phyloP scores from a whole-genome alignment of 768 basidiomycete genomes.

The Naganishia vishniacii region DNA sequence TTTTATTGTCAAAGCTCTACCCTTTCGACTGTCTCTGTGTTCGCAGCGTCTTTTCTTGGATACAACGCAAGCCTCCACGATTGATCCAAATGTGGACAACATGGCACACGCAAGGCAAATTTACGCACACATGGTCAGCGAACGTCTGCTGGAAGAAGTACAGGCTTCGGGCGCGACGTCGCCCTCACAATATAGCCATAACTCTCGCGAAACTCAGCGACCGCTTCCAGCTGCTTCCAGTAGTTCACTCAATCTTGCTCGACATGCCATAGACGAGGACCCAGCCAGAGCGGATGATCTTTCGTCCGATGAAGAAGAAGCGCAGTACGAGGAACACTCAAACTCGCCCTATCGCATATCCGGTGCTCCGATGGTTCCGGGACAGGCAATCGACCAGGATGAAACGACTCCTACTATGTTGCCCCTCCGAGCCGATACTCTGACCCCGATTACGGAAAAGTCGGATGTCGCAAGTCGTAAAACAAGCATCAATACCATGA shows the following conservation, averaged over 20 bases:
- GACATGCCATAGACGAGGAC: no score
- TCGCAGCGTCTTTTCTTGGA: slow-evolving; percentile 76
- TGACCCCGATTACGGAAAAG: slow-evolving; percentile 67
- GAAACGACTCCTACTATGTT: not conserved
- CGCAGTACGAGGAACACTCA: not conserved
- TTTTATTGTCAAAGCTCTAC: no score
- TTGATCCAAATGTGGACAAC: slow-evolving; percentile 71
- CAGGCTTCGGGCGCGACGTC: slow-evolving; percentile 1
- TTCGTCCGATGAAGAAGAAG: slow-evolving; percentile 13
- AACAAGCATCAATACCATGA: slow-evolving; percentile 37
- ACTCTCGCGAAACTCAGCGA: not conserved
- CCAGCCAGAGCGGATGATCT: not conserved
- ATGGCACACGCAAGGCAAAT: slow-evolving; percentile 63
- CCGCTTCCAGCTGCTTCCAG: not conserved
- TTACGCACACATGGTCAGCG: slow-evolving; percentile 19
- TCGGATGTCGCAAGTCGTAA: slow-evolving; percentile 41
- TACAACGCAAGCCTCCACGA: slow-evolving; percentile 68
- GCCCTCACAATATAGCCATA: slow-evolving; percentile 14
- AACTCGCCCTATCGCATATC: not conserved
- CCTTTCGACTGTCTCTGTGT: no score
- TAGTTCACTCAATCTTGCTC: slow-evolving; percentile 11
- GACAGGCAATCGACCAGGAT: not conserved
- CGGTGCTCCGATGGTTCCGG: not conserved
- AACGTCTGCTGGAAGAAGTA: slow-evolving; percentile 5
- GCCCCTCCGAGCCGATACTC: slow-evolving; percentile 30